Evolutionary conservation across 2,329 filamentous ascomycete genomes (phyloP).

Genomic region (Davidsoniella neocaledoniae): DNA sequence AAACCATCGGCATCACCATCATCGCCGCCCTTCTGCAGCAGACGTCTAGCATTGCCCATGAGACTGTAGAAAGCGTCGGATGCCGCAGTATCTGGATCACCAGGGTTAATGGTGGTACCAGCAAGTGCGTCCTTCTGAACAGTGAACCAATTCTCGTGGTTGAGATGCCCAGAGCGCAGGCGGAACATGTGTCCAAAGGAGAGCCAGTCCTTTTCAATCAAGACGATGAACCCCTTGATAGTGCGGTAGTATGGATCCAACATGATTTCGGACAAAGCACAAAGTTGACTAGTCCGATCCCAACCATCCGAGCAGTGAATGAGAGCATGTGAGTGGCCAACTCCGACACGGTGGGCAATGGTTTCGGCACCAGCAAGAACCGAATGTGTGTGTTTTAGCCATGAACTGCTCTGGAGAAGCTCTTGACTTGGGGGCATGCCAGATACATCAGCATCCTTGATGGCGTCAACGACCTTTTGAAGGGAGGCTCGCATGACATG

Average conservation of each 20-base stretch:
- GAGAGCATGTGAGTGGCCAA: conserved; percentile 84
- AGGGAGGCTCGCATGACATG: conserved; percentile 93
- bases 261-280: conserved; percentile 79
- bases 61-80: conserved; percentile 74
- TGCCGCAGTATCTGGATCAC: conserved; percentile 38
- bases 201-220: conserved; percentile 95
- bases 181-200: conserved; percentile 98
- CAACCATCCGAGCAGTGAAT: conserved; percentile 98
- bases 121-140: conserved; percentile 66
- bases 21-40: conserved; percentile 49
- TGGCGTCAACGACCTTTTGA: conserved; percentile 65
- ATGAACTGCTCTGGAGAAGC: conserved; percentile 64
- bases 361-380: conserved; percentile 71
- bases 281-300: conserved; percentile 92
- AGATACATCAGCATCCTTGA: conserved; percentile 85
- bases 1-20: conserved; percentile 43
- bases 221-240: conserved; percentile 79
- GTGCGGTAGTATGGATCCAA: conserved; percentile 92
- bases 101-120: conserved; percentile 44
- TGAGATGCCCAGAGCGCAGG: conserved; percentile 73
- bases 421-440: conserved; percentile 69
- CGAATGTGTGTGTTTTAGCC: conserved; percentile 76
- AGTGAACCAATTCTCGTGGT: conserved; percentile 85
- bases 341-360: conserved; percentile 74
- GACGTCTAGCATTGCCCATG: conserved; percentile 66